Conservation (phyloP, 2,329 filamentous ascomycete species). For the Aspergillus alliaceus region DNA sequence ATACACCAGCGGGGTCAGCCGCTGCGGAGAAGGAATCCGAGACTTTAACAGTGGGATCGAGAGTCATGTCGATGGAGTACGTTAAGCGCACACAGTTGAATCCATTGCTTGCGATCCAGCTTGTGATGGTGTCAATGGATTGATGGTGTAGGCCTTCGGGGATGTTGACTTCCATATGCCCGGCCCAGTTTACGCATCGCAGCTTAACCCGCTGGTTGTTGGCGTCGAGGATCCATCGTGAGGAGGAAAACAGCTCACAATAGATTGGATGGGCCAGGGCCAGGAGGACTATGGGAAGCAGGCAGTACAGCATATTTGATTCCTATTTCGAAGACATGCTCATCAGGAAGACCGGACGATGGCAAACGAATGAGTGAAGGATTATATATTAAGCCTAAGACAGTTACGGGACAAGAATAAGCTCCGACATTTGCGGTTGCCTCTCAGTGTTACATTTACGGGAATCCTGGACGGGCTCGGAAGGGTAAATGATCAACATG, state of each 20-base stretch:
- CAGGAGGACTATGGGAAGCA: background rate
- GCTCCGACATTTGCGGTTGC: too few species aligned
- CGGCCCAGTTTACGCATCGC: slow-evolving; percentile 3
- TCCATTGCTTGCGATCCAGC: background rate
- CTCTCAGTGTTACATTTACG: too few species aligned
- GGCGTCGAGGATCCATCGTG: slow-evolving; percentile 1
- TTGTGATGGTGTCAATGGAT: slow-evolving; percentile 2
- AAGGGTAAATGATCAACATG: too few species aligned
- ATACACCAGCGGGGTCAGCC: background rate
- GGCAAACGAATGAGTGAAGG: too few species aligned
- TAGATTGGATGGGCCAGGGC: background rate
- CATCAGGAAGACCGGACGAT: too few species aligned
- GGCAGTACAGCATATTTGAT: background rate
- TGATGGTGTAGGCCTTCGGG: slow-evolving; percentile 1
- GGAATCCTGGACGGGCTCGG: too few species aligned
- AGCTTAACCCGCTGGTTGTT: slow-evolving; percentile 2
- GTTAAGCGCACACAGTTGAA: slow-evolving; percentile 3
- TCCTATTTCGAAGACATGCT: background rate
- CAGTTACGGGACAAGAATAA: too few species aligned
- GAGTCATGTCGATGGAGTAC: slow-evolving; percentile 2
- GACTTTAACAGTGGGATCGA: background rate
- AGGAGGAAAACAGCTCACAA: background rate
- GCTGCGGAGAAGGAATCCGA: background rate
- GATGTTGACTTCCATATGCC: slow-evolving; percentile 4
- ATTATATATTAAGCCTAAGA: too few species aligned